Evolutionary conservation across 1,139 yeast species (phyloP).

Genomic region (Saccharomycopsis hybrid): DNA sequence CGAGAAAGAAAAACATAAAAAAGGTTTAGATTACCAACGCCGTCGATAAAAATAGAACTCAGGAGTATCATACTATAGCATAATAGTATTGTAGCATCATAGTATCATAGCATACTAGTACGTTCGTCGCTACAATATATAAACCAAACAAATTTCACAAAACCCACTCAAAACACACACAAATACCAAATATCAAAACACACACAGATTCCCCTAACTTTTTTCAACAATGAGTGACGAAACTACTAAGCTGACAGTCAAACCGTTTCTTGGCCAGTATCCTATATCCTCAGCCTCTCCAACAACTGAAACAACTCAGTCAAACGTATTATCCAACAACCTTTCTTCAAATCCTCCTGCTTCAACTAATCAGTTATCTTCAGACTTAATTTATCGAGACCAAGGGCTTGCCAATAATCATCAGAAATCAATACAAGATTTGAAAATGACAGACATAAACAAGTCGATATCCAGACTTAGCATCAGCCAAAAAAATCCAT

Average conservation of each 20-base stretch:
- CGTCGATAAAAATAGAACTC: no score
- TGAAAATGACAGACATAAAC: constrained; percentile 13
- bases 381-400: not conserved
- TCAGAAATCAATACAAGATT: constrained; percentile 9
- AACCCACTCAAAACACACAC: no score
- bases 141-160: no score
- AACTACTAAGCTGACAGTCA: not conserved
- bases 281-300: not conserved
- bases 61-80: no score
- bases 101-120: no score
- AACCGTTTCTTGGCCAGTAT: not conserved
- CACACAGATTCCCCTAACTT: no score
- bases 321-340: not conserved
- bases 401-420: no score
- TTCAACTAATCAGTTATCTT: not conserved
- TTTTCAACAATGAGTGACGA: not conserved
- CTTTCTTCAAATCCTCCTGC: not conserved
- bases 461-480: constrained; percentile 14
- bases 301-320: constrained; percentile 3
- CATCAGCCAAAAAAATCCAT: constrained; percentile 11
- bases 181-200: no score
- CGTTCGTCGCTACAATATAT: no score
- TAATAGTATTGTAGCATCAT: no score
- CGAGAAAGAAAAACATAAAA: no score
- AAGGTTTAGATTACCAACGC: no score